Evolutionary conservation across 2,329 filamentous ascomycete species (phyloP).

Genomic region (Alternaria longipes): DNA sequence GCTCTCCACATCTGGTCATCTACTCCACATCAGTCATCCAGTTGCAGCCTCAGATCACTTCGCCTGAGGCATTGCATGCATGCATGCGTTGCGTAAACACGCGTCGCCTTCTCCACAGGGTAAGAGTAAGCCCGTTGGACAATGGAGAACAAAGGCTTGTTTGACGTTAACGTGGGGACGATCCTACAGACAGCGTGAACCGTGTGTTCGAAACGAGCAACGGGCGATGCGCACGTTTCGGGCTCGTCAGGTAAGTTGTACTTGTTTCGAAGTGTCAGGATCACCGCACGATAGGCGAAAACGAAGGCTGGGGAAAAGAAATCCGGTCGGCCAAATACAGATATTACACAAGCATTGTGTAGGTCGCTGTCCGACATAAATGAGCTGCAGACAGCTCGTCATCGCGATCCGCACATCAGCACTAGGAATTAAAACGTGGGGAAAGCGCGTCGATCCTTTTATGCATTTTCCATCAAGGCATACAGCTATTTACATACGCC

Average conservation of each 20-base stretch:
- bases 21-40: constrained; percentile 4
- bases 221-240: constrained; percentile 1
- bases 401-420: not conserved
- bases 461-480: not conserved
- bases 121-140: not conserved
- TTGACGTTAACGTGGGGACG: not conserved
- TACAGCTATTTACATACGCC: not conserved
- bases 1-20: constrained; percentile 1
- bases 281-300: not conserved
- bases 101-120: constrained; percentile 4
- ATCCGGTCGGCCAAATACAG: not conserved
- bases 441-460: not conserved
- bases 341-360: not conserved
- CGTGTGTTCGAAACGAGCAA: constrained; percentile 3
- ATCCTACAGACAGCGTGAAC: not conserved
- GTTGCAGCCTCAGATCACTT: constrained; percentile 1
- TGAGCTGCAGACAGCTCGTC: not conserved
- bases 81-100: constrained; percentile 2
- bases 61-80: constrained; percentile 6
- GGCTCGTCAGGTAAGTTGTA: not conserved
- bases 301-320: not conserved
- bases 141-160: not conserved
- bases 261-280: constrained; percentile 5
- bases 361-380: not conserved
- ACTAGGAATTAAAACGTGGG: constrained; percentile 3